These are phyloP conservation scores for Stemphylium vesicarium DNA, from an alignment of 2,329 filamentous ascomycete species.

Conservation along the genomic window DNA sequence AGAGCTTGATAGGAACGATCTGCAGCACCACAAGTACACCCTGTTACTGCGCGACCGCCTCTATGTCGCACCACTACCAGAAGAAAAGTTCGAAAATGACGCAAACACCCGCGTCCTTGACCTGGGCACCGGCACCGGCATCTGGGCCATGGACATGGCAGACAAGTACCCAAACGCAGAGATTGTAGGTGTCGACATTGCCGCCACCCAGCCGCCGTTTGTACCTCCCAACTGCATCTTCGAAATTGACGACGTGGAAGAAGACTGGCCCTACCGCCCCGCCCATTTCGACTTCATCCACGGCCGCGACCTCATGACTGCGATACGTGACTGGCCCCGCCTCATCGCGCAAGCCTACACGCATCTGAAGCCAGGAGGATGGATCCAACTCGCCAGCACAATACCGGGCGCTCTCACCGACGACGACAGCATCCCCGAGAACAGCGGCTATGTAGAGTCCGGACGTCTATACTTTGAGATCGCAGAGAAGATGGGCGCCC, in stretches of 20 bases:
- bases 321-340: constrained; percentile 39
- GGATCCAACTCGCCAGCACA: constrained; percentile 40
- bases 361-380: constrained; percentile 28
- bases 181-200: constrained; percentile 44
- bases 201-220: constrained; percentile 48
- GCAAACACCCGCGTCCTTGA: constrained; percentile 23
- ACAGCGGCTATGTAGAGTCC: constrained; percentile 28
- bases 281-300: constrained; percentile 42
- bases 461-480: constrained; percentile 29
- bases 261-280: constrained; percentile 46
- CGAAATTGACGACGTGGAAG: constrained; percentile 49
- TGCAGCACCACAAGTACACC: constrained; percentile 34
- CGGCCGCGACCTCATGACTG: constrained; percentile 39
- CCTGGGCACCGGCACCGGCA: constrained; percentile 30
- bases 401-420: constrained; percentile 26
- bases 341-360: constrained; percentile 36
- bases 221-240: constrained; percentile 48
- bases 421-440: constrained; percentile 27
- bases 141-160: constrained; percentile 35
- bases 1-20: constrained; percentile 31
- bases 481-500: constrained; percentile 36
- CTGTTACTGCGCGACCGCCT: constrained; percentile 25
- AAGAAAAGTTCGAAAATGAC: constrained; percentile 9
- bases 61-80: constrained; percentile 22
- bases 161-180: constrained; percentile 25